Base-by-base conservation (phyloP, 2,329 filamentous ascomycete species). In the Ophiostoma pallidulum region DNA sequence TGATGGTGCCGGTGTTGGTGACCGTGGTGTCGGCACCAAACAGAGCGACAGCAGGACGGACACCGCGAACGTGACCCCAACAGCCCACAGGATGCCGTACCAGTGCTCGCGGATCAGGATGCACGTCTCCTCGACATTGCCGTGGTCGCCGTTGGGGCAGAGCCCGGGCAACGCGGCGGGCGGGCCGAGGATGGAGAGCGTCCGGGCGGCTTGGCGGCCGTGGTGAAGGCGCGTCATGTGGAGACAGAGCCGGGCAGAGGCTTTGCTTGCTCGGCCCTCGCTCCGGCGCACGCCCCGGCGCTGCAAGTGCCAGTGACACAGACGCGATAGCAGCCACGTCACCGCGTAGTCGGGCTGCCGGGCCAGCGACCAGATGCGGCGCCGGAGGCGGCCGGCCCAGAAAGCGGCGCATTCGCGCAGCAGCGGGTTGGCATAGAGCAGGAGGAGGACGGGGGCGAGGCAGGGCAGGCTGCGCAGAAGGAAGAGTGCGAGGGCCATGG, bases 131-230 rank as follows among this genome's bases (percentile, higher is more conserved):
- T 49, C 47, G 1, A 29, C 7, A 4, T 45, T 37, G 16, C 10
- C n/a, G 24, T 49, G 47, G 41, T 49, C 47, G 14, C 47, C 47
- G n/a, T 45, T 49, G 18, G 41, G 14, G n/a, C 47, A 49, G 7
- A 49, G 47, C 4, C 29, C n/a, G n/a, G n/a, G n/a, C n/a, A n/a
- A n/a, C n/a, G n/a, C n/a, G n/a, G n/a, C n/a, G n/a, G n/a, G n/a
- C n/a, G n/a, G 36, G 19, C n/a, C n/a, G 2, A 8, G 31, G n/a
- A 7, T 33, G 31, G 31, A 6, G 24, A 28, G 24, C 6, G 10
- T 5, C 6, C 24, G 5, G 24, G 5, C 24, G 24, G 5, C 24
- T 5, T 28, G 6, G 24, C 24, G 24, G 6, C 24, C 6, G 24
- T 28, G 24, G 24, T 10, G 24, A 6, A 33, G n/a, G 31, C 13